Base-by-base conservation (phyloP, 1,284 basidiomycete genomes). In the Phylloporus sp. region DNA sequence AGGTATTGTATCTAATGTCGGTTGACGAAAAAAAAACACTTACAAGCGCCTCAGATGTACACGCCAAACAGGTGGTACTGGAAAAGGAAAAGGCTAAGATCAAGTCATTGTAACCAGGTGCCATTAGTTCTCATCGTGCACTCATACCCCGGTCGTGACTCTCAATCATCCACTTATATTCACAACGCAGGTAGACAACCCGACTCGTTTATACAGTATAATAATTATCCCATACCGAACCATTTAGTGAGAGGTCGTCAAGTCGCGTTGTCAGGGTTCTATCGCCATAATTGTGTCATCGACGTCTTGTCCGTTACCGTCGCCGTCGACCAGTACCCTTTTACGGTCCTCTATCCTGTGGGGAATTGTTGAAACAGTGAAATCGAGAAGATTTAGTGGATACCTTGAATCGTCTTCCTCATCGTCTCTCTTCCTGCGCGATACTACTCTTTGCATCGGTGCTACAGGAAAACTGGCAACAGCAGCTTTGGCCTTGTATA, bases 31-130 rank as follows among this genome's bases (percentile, higher is more conserved):
- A n/a, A n/a, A n/a, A 37, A 37, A 41, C 10, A 56, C 66, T 69
- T 27, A 68, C 35, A 53, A 53, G 60, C 52, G 53, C 39, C 49
- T n/a, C 75, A 94, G 93, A 92, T 72, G 86, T 94, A 60, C 91
- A 94, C 73, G 86, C 91, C 10, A 95, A 94, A 78, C 86, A 88
- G 27, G 90, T 94, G 37, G 82, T 93, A 35, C 86, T 91, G 71
- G 93, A 94, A 78, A 91, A 93, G 76, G 91, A 94, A 80, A 94
- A 90, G 80, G 91, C 92, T 41, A 89, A 88, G 75, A 87, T 94
- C 76, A 95, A 94, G 80, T 87, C 88, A 65, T 78, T 95, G 71
- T 94, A 86, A 80, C 72, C 68, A 72, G 32, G 39, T n/a, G n/a
- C 23, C 60, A 59, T 32, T 35, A n/a, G 23, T 60, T 56, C 43